Conservation (phyloP, 116 monocot species). For the Phalaenopsis hybrid region DNA sequence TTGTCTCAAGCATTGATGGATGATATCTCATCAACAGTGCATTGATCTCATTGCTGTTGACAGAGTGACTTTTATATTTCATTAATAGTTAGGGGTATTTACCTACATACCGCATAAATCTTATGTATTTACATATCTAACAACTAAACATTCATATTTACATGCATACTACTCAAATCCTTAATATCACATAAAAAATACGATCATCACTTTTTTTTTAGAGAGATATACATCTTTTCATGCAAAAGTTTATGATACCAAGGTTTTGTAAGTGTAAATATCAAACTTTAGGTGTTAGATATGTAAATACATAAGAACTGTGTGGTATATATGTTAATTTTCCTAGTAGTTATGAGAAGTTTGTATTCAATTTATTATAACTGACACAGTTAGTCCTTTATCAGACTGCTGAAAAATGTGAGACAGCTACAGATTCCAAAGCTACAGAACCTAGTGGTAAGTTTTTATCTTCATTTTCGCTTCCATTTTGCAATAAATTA, state of each 20-base stretch:
- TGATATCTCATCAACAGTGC: not conserved
- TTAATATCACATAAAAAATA: too few species aligned
- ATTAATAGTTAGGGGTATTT: not conserved
- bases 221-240: too few species aligned
- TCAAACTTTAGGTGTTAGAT: too few species aligned
- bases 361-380: not conserved
- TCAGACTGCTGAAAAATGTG: conserved; percentile 5
- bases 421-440: not conserved
- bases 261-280: too few species aligned
- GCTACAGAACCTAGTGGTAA: conserved; percentile 1
- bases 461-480: not conserved
- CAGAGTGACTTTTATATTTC: not conserved
- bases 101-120: too few species aligned
- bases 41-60: not conserved
- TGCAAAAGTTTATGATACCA: too few species aligned
- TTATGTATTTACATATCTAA: too few species aligned
- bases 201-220: too few species aligned
- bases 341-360: not conserved
- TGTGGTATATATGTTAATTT: too few species aligned
- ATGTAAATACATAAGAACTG: too few species aligned
- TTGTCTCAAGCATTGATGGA: not conserved
- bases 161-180: too few species aligned
- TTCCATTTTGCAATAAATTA: not conserved
- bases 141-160: too few species aligned
- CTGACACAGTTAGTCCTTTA: not conserved